Percentiles rank a stretch among this genome's conserved stretches.
Conservation (phyloP, 805 yeast species). For the Saturnispora ahearnii region DNA sequence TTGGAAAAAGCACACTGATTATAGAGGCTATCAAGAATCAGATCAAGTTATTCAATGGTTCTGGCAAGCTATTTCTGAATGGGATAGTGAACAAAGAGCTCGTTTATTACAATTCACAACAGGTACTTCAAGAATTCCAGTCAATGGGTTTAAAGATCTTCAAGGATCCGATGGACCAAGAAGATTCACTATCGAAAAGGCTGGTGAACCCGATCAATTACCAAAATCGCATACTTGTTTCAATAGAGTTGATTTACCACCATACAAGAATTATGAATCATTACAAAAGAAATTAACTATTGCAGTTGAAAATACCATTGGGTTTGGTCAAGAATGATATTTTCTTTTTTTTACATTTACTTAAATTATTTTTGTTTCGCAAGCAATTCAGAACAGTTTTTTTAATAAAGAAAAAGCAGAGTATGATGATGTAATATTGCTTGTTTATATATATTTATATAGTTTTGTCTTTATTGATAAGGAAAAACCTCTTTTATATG, state of each 20-base stretch:
- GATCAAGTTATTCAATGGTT: slow-evolving; percentile 98
- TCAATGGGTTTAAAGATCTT: slow-evolving; percentile 95
- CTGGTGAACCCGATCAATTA: slow-evolving; percentile 86
- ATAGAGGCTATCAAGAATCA: slow-evolving; percentile 92
- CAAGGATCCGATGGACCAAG: slow-evolving; percentile 99
- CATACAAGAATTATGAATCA: slow-evolving; percentile 74
- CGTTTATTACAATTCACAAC: slow-evolving; percentile 94
- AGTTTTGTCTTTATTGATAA: not conserved
- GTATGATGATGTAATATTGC: not conserved
- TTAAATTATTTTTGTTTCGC: not conserved
- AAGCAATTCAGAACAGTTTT: not conserved
- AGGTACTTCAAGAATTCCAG: slow-evolving; percentile 98
- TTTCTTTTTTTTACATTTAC: not conserved
- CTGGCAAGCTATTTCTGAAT: slow-evolving; percentile 87
- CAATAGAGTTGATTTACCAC: slow-evolving; percentile 97
- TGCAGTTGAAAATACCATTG: slow-evolving; percentile 98
- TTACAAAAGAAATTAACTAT: slow-evolving; percentile 83
- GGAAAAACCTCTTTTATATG: not conserved
- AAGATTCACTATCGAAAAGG: slow-evolving; percentile 96
- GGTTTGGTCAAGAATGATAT: slow-evolving; percentile 88
- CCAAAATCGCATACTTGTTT: slow-evolving; percentile 99
- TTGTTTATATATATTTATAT: not conserved
- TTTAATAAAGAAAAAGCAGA: not conserved
- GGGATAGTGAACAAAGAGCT: slow-evolving; percentile 97
- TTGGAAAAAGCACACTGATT: slow-evolving; percentile 98